Evolutionary conservation across 192 early-diverging fungal genomes (phyloP), one percentile per base, ranked within the genome.

Genomic region (Podila clonocystis): DNA sequence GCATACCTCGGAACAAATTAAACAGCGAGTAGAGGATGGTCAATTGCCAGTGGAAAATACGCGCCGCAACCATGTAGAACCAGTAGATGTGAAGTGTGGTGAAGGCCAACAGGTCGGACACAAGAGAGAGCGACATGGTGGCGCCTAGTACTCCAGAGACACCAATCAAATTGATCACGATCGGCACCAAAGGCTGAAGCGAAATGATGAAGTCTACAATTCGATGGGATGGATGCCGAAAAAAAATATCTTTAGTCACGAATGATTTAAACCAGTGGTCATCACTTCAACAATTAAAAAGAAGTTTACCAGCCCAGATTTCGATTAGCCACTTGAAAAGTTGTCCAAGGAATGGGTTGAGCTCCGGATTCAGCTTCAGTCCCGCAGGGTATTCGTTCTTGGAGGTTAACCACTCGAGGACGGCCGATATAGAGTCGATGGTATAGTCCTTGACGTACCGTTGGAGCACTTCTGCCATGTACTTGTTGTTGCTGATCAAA

Each of bases 41-140:
- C 41, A 97, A 83, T 72, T 97, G 95, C 97, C 97, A 98, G 73
- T 94, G 90, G 75, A 97, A 98, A 24, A 99, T 95, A 26, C 93
- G 91, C 0, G 93, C 93, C 0, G 97, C 95, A 1, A 99, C 93
- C 82, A 94, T 91, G 67, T 99, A 99, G 83, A 99, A 99, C 83
- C 96, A 89, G 72, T 98, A 96, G 33, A 98, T 89, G 74, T 99
- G 97, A 19, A 98, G 60, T 0, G 98, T 98, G 49, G 91, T 84
- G 36, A 98, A 87, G 0, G 95, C 86, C 29, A 98, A 68, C 17
- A 97, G 83, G 68, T 99, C 98, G 0, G 93, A 93, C 17, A 94
- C 75, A 1, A 99, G 82, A 9, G 95, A 90, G 24, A 99, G 78
- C 49, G 92, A 82, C 91, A 98, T 94, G 12, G 96, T 91, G 24